Conservation (phyloP, 1,139 yeast genomes). For the Saccharomyces hybrid region DNA sequence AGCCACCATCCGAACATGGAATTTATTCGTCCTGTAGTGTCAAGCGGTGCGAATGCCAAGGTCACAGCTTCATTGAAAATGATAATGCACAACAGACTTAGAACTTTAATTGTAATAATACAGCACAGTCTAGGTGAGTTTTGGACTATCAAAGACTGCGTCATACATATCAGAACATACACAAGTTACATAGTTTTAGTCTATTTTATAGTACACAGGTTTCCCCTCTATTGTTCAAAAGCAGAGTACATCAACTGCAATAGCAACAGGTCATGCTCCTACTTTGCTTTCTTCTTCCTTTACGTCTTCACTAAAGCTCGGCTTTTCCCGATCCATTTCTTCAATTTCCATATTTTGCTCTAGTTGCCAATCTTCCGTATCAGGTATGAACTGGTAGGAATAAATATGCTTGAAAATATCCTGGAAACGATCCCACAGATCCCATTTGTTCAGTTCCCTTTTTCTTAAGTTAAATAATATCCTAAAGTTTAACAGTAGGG, state of each 20-base stretch:
- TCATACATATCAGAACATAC: background rate
- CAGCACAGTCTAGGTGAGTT: background rate
- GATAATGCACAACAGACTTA: no score
- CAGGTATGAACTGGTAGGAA: conserved; percentile 15
- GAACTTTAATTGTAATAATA: background rate
- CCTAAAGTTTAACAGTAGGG: conserved; percentile 23
- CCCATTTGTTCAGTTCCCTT: conserved; percentile 15
- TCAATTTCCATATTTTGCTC: background rate
- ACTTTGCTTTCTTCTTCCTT: background rate
- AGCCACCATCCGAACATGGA: no score
- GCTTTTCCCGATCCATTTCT: background rate
- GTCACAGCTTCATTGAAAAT: no score
- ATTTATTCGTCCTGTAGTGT: no score
- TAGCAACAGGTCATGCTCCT: background rate
- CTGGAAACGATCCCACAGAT: conserved; percentile 20
- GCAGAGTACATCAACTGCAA: background rate
- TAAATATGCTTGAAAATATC: conserved; percentile 16
- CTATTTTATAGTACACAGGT: background rate
- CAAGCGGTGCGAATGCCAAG: no score
- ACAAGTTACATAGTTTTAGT: background rate
- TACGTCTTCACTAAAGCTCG: background rate
- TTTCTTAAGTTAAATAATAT: conserved; percentile 21
- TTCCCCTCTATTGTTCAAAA: background rate
- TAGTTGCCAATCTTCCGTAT: conserved; percentile 14
- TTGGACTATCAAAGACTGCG: background rate